A percentile compares a stretch with the other conserved stretches of the same genome.
These are phyloP conservation scores for Oidium heveae DNA, from an alignment of 2,329 filamentous ascomycete species.

Conservation along the genomic window DNA sequence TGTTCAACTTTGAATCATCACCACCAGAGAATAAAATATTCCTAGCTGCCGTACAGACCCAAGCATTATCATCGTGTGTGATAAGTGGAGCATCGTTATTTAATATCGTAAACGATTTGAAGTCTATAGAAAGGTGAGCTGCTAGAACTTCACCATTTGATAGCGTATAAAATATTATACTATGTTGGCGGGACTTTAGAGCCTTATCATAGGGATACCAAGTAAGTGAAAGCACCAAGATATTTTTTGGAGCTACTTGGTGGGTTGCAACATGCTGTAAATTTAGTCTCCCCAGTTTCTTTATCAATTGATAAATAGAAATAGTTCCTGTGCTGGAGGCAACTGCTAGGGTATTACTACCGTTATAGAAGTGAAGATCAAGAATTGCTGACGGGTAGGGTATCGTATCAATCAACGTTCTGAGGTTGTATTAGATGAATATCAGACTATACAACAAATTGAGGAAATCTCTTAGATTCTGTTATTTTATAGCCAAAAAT, in stretches of 20 bases:
- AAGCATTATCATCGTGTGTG: not conserved
- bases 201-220: not conserved
- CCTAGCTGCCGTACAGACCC: not conserved
- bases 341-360: not conserved
- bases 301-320: not conserved
- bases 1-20: not conserved
- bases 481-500: not conserved
- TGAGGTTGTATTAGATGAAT: not conserved
- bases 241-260: not conserved
- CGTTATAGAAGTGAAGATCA: conserved; percentile 1
- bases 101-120: not conserved
- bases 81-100: not conserved
- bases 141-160: not conserved
- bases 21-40: not conserved
- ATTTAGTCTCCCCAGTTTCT: not conserved
- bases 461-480: too few species aligned
- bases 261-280: not conserved
- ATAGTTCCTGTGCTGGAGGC: not conserved
- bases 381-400: not conserved
- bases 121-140: not conserved
- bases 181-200: not conserved
- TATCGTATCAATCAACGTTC: not conserved
- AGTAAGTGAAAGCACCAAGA: not conserved
- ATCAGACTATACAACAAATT: too few species aligned
- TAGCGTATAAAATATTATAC: not conserved